Evolutionary conservation across 2,329 filamentous ascomycete genomes (phyloP).

Genomic region (Hirsutella minnesotensis): DNA sequence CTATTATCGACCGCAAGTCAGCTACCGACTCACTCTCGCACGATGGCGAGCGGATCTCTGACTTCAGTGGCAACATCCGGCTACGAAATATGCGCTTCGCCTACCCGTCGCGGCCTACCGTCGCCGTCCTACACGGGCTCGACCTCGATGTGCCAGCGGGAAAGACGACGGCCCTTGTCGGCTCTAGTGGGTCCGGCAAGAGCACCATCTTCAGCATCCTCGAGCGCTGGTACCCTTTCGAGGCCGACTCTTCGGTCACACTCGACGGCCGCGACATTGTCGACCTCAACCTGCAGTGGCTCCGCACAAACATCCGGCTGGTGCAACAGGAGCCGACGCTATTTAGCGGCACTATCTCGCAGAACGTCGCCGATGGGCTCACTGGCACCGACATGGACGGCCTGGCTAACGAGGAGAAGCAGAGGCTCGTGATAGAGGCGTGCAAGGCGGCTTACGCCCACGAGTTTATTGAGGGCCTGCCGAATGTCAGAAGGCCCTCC

Average conservation of each 20-base stretch:
- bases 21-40: slow-evolving; percentile 29
- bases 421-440: slow-evolving; percentile 30
- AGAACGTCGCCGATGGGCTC: no score
- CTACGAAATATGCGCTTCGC: slow-evolving; percentile 37
- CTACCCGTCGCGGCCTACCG: slow-evolving; percentile 43
- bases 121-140: slow-evolving; percentile 30
- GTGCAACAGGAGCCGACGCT: slow-evolving; percentile 41
- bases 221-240: slow-evolving; percentile 47
- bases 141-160: slow-evolving; percentile 30
- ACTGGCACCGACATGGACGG: no score
- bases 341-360: slow-evolving; percentile 38
- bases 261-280: slow-evolving; percentile 31
- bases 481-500: slow-evolving; percentile 21
- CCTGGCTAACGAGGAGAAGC: slow-evolving; percentile 31
- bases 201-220: slow-evolving; percentile 45
- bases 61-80: slow-evolving; percentile 31
- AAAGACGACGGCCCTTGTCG: slow-evolving; percentile 43
- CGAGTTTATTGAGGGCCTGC: slow-evolving; percentile 38
- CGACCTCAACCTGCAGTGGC: slow-evolving; percentile 37
- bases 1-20: slow-evolving; percentile 32
- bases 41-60: slow-evolving; percentile 16
- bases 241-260: slow-evolving; percentile 28
- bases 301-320: slow-evolving; percentile 37
- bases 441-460: slow-evolving; percentile 39
- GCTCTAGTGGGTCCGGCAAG: slow-evolving; percentile 46